A percentile compares a stretch with the other conserved stretches of the same genome.
Evolutionary conservation across 495 filamentous ascomycete species (phyloP).

Genomic region (Baudoinia panamericana): DNA sequence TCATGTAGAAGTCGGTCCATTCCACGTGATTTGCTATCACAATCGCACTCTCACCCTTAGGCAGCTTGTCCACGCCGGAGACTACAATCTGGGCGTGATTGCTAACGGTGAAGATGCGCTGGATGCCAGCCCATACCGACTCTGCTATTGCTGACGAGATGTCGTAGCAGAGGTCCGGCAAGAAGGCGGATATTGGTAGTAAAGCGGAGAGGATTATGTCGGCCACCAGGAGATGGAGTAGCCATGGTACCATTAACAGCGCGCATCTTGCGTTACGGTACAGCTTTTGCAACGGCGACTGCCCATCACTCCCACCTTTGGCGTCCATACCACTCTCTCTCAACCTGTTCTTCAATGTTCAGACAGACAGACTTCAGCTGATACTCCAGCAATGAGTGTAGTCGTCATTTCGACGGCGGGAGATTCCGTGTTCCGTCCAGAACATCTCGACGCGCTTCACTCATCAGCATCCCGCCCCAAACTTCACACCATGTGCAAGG

Average conservation of each 20-base stretch:
- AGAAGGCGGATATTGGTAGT: slow-evolving; percentile 35
- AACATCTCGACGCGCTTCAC: too few relatives aligned
- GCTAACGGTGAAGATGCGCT: slow-evolving; percentile 36
- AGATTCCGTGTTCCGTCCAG: too few relatives aligned
- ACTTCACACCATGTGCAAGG: too few relatives aligned
- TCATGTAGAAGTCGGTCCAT: slow-evolving; percentile 50
- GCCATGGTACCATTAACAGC: slow-evolving; percentile 37
- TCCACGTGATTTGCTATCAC: slow-evolving; percentile 44
- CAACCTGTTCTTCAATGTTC: too few relatives aligned
- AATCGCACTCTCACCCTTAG: slow-evolving; percentile 39
- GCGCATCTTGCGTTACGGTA: slow-evolving; percentile 30
- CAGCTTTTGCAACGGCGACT: background rate
- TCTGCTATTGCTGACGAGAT: slow-evolving; percentile 37
- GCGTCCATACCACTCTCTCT: too few relatives aligned
- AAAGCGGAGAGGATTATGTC: slow-evolving; percentile 40
- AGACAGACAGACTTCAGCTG: too few relatives aligned
- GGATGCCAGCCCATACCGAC: slow-evolving; percentile 41
- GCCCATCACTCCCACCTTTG: background rate
- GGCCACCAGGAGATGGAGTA: slow-evolving; percentile 35
- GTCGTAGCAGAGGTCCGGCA: slow-evolving; percentile 37
- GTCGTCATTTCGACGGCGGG: too few relatives aligned
- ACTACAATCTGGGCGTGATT: slow-evolving; percentile 39
- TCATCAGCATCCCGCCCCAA: too few relatives aligned
- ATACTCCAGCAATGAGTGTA: too few relatives aligned
- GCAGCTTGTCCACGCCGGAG: slow-evolving; percentile 35